Evolutionary conservation across 768 basidiomycete species (phyloP).

Genomic region (Amanita pseudoporphyria): DNA sequence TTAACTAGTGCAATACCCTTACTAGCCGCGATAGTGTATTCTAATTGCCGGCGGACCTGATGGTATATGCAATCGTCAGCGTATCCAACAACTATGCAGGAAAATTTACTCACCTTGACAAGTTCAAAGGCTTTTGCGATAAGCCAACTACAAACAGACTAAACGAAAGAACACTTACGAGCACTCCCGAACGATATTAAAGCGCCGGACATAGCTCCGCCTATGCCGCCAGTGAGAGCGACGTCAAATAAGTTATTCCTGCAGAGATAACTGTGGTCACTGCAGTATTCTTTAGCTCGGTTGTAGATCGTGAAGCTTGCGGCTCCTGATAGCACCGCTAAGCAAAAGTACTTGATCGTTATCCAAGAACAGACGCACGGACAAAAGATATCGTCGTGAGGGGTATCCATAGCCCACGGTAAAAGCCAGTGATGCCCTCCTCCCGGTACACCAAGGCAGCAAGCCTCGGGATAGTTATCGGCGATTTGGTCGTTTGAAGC

Average conservation of each 20-base stretch:
- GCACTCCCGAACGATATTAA: conserved; percentile 84
- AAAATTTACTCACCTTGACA: conserved; percentile 59
- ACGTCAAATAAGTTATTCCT: conserved; percentile 57
- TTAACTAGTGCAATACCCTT: conserved; percentile 63
- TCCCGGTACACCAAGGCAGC: conserved; percentile 70
- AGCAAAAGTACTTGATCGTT: not conserved
- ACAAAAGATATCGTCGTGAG: conserved; percentile 94
- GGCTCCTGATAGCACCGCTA: conserved; percentile 43
- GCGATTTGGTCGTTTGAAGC: conserved; percentile 75
- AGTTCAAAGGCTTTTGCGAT: conserved; percentile 73
- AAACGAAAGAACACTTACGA: conserved; percentile 44
- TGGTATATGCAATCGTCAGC: not conserved
- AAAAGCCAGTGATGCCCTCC: conserved; percentile 85
- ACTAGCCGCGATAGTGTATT: conserved; percentile 81
- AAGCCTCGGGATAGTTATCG: conserved; percentile 63
- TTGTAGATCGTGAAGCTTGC: conserved; percentile 90
- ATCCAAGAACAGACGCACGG: conserved; percentile 46
- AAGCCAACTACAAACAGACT: not conserved
- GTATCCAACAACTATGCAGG: not conserved
- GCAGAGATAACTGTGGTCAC: conserved; percentile 46
- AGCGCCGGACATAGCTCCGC: conserved; percentile 83
- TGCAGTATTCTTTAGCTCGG: conserved; percentile 67
- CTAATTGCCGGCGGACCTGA: conserved; percentile 84
- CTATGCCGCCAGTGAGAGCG: conserved; percentile 68
- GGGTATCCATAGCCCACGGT: conserved; percentile 86